A percentile compares a stretch with the other conserved stretches of the same genome.
These are phyloP conservation scores for Acanthamoeba castellanii DNA, from an alignment of 208 protist species.

Conservation along the genomic window DNA sequence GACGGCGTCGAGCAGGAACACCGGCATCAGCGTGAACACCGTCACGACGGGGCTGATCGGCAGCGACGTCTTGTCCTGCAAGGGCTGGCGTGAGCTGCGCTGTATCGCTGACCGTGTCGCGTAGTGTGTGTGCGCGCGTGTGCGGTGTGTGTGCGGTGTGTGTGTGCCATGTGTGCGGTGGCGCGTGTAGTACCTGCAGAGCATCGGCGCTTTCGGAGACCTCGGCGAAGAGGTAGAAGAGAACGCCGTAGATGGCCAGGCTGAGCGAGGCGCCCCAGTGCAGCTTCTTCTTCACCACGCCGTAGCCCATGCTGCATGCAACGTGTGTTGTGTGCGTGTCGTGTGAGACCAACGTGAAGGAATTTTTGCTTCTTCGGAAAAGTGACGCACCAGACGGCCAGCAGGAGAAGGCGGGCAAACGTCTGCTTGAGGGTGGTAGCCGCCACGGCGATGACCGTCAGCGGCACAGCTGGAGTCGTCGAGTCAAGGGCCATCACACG, in stretches of 20 bases:
- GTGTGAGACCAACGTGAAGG: background rate
- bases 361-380: background rate
- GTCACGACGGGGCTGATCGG: conserved; percentile 39
- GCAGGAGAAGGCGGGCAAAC: conserved; percentile 18
- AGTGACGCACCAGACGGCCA: conserved; percentile 50
- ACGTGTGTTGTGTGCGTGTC: background rate
- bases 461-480: background rate
- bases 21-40: conserved; percentile 40
- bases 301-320: conserved; percentile 20
- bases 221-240: conserved; percentile 65
- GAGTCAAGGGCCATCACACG: background rate
- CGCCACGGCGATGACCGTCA: conserved; percentile 40
- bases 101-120: background rate
- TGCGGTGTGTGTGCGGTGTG: too few species aligned
- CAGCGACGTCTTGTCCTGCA: conserved; percentile 57
- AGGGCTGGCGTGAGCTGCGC: background rate
- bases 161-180: background rate
- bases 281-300: background rate
- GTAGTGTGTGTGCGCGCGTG: background rate
- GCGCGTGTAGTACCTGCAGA: background rate
- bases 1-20: conserved; percentile 49
- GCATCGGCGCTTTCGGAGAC: conserved; percentile 50
- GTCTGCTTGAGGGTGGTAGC: conserved; percentile 54
- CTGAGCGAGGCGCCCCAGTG: background rate
- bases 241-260: background rate